phyloP scores from a whole-genome alignment of 2,329 filamentous ascomycete genomes.

The Ophiostoma sp. region DNA sequence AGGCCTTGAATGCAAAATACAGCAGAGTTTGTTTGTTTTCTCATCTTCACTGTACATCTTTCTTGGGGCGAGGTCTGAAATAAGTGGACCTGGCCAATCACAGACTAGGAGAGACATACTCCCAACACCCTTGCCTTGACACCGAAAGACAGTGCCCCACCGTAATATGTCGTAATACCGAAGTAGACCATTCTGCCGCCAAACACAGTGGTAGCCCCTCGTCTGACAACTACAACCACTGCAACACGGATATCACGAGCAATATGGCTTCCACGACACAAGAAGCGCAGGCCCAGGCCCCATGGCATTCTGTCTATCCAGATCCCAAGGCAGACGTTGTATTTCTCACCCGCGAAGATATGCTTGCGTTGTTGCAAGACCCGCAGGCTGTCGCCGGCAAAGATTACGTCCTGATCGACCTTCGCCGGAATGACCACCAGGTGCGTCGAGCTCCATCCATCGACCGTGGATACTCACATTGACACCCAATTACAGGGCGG shows the following conservation, averaged over 20 bases:
- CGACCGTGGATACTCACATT: not conserved
- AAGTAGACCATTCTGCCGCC: not conserved
- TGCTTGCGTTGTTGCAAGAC: not conserved
- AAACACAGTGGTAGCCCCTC: not conserved
- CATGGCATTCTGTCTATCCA: constrained; percentile 22
- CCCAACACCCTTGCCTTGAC: not conserved
- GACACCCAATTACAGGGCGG: constrained; percentile 45
- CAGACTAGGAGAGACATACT: not conserved
- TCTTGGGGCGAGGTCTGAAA: too few species aligned
- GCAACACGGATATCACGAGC: not conserved
- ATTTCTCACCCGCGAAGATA: not conserved
- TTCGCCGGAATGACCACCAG: constrained; percentile 46
- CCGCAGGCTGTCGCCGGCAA: constrained; percentile 6
- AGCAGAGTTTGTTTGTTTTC: too few species aligned
- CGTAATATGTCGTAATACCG: not conserved
- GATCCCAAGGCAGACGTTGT: constrained; percentile 5
- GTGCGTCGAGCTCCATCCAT: constrained; percentile 32
- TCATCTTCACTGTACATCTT: too few species aligned
- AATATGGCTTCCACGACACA: not conserved
- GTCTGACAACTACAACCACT: not conserved
- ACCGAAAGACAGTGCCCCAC: too few species aligned
- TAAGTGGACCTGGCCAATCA: not conserved
- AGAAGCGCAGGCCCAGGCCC: not conserved
- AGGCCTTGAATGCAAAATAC: too few species aligned
- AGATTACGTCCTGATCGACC: constrained; percentile 42